A percentile compares a stretch with the other conserved stretches of the same genome.
These are phyloP conservation scores for Lasiosphaeria miniovina DNA, from an alignment of 495 filamentous ascomycete genomes.

Conservation along the genomic window DNA sequence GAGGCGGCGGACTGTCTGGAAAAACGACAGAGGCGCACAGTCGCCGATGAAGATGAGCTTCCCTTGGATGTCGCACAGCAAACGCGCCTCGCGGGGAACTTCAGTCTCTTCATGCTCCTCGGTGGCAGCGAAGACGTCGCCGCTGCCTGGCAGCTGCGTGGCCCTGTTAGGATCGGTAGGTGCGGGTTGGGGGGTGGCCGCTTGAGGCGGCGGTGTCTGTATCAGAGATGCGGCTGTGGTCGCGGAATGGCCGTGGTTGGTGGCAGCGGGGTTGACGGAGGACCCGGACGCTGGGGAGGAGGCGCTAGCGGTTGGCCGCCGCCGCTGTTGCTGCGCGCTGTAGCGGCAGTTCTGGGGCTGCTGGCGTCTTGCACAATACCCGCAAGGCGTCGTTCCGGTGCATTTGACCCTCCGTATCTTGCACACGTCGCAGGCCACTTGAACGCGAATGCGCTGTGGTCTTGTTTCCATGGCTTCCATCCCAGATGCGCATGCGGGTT, in stretches of 20 bases:
- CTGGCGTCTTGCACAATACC: slow-evolving; percentile 29
- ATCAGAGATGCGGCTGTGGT: not conserved
- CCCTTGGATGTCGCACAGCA: slow-evolving; percentile 56
- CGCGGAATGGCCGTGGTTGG: not conserved
- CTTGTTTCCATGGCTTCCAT: slow-evolving; percentile 30
- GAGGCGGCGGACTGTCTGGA: slow-evolving; percentile 65
- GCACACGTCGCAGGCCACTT: slow-evolving; percentile 46
- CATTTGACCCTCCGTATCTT: slow-evolving; percentile 46
- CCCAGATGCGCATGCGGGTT: not conserved
- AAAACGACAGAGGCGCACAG: slow-evolving; percentile 64
- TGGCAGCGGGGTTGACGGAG: not conserved
- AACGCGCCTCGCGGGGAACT: slow-evolving; percentile 47
- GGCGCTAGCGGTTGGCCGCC: slow-evolving; percentile 1
- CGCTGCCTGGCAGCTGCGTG: not conserved
- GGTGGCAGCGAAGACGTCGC: not conserved
- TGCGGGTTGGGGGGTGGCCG: not conserved
- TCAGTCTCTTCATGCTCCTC: slow-evolving; percentile 42
- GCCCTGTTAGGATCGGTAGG: not conserved
- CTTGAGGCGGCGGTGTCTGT: not conserved
- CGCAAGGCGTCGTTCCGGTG: slow-evolving; percentile 35
- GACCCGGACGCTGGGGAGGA: not conserved
- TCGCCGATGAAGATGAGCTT: slow-evolving; percentile 67
- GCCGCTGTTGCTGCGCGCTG: slow-evolving; percentile 19
- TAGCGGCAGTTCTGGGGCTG: slow-evolving; percentile 29
- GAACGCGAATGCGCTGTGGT: slow-evolving; percentile 27